phyloP scores from a whole-genome alignment of 768 basidiomycete species.

The Hemileccinum rubropunctum region DNA sequence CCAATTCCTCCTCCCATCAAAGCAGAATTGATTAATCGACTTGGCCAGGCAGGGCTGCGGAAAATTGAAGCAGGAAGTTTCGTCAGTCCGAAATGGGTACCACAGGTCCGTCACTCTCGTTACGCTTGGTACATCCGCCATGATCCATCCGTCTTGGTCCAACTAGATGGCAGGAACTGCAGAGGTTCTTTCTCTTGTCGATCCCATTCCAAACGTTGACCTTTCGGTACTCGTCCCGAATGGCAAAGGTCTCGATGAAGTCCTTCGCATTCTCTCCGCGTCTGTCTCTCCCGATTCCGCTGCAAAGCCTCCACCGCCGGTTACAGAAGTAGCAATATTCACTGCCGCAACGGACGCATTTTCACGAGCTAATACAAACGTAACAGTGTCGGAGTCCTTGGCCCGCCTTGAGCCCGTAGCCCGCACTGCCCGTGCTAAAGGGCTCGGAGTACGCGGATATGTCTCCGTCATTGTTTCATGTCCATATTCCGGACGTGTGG shows the following conservation, averaged over 20 bases:
- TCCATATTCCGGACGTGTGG: constrained; percentile 81
- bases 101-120: constrained; percentile 51
- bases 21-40: constrained; percentile 73
- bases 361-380: constrained; percentile 81
- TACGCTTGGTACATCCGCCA: not conserved
- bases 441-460: constrained; percentile 78
- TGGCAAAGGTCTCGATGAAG: constrained; percentile 66
- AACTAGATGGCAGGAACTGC: constrained; percentile 83
- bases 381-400: constrained; percentile 68
- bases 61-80: constrained; percentile 86
- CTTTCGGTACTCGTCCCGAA: constrained; percentile 86
- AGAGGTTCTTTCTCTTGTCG: constrained; percentile 62
- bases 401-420: constrained; percentile 60
- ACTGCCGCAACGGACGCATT: constrained; percentile 88
- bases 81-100: constrained; percentile 92
- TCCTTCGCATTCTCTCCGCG: constrained; percentile 52
- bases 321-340: constrained; percentile 88
- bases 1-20: constrained; percentile 72
- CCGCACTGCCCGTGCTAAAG: constrained; percentile 52
- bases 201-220: constrained; percentile 51
- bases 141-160: not conserved
- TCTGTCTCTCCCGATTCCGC: constrained; percentile 26
- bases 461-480: constrained; percentile 82
- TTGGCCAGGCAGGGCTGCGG: constrained; percentile 63
- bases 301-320: constrained; percentile 43